These are phyloP conservation scores for Cutaneotrichosporon cavernicola DNA, from an alignment of 1,284 basidiomycete genomes.

Conservation along the genomic window DNA sequence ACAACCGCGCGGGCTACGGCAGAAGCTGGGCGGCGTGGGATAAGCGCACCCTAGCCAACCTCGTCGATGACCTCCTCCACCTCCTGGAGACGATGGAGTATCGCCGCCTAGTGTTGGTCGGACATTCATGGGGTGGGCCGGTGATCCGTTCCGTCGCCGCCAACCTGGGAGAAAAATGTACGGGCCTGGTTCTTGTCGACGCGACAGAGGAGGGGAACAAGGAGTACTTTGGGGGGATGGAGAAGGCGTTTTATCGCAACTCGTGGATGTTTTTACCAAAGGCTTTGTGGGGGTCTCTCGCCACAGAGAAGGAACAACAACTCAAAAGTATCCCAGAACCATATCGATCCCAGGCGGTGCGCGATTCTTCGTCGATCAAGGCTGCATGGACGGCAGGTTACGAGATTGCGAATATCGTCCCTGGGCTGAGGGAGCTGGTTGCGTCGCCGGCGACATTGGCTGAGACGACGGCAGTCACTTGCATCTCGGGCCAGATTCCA, in stretches of 20 bases:
- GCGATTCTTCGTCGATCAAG: background rate
- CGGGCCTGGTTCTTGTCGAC: slow-evolving; percentile 13
- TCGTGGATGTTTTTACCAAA: slow-evolving; percentile 13
- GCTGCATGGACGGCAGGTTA: slow-evolving; percentile 3
- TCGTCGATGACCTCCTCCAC: slow-evolving; percentile 8
- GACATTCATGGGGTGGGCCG: slow-evolving; percentile 14
- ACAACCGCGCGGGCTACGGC: slow-evolving; percentile 18
- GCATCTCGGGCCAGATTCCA: slow-evolving; percentile 7
- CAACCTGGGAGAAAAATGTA: background rate
- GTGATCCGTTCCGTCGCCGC: slow-evolving; percentile 3
- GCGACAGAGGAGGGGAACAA: slow-evolving; percentile 11
- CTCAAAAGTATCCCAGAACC: slow-evolving; percentile 3
- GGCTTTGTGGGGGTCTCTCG: background rate
- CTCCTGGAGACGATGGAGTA: slow-evolving; percentile 6
- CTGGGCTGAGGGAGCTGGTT: slow-evolving; percentile 8
- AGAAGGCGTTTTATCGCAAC: slow-evolving; percentile 10
- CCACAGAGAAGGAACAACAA: background rate
- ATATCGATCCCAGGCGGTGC: slow-evolving; percentile 3
- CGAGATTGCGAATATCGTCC: slow-evolving; percentile 10
- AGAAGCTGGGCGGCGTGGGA: background rate
- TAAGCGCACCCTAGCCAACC: slow-evolving; percentile 10
- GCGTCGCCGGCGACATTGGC: background rate
- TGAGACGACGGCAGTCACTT: background rate
- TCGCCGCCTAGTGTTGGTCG: slow-evolving; percentile 12
- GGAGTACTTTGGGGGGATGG: slow-evolving; percentile 11